These are phyloP conservation scores for Talaromyces sp. DNA, from an alignment of 2,329 filamentous ascomycete species.

Conservation along the genomic window DNA sequence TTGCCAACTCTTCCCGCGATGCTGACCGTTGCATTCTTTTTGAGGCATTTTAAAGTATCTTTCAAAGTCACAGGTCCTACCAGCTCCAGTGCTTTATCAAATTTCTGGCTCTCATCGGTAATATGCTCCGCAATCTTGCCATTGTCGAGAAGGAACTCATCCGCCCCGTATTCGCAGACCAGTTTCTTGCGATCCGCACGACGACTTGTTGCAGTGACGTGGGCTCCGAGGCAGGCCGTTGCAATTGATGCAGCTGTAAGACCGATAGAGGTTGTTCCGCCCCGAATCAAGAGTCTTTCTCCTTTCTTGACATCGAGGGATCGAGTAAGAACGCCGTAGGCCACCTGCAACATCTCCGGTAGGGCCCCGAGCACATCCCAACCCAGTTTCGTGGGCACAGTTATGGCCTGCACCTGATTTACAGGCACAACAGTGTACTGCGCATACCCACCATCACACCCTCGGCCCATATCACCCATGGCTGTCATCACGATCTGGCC, in stretches of 20 bases:
- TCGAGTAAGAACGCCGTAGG: conserved; percentile 40
- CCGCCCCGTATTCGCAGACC: conserved; percentile 37
- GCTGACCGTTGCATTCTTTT: background rate
- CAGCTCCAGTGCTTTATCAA: conserved; percentile 35
- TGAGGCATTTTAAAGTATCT: background rate
- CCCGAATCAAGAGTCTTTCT: conserved; percentile 43
- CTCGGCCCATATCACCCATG: conserved; percentile 47
- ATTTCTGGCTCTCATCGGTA: conserved; percentile 24
- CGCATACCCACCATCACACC: conserved; percentile 47
- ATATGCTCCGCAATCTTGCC: conserved; percentile 37
- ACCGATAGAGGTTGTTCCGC: conserved; percentile 46
- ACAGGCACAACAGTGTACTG: conserved; percentile 45
- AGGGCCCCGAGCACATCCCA: conserved; percentile 45
- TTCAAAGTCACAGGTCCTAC: background rate
- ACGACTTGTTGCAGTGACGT: conserved; percentile 39
- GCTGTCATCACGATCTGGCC: conserved; percentile 43
- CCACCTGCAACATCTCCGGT: conserved; percentile 50
- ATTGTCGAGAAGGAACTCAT: conserved; percentile 43
- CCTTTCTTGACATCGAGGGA: conserved; percentile 33
- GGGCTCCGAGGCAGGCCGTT: conserved; percentile 32
- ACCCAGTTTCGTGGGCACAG: conserved; percentile 22
- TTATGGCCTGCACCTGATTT: conserved; percentile 33
- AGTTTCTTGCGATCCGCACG: conserved; percentile 28
- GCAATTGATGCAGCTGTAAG: conserved; percentile 44
- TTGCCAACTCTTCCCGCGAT: background rate